These are phyloP conservation scores for Epichloe coenophiala DNA, from an alignment of 2,329 filamentous ascomycete genomes.

Conservation along the genomic window DNA sequence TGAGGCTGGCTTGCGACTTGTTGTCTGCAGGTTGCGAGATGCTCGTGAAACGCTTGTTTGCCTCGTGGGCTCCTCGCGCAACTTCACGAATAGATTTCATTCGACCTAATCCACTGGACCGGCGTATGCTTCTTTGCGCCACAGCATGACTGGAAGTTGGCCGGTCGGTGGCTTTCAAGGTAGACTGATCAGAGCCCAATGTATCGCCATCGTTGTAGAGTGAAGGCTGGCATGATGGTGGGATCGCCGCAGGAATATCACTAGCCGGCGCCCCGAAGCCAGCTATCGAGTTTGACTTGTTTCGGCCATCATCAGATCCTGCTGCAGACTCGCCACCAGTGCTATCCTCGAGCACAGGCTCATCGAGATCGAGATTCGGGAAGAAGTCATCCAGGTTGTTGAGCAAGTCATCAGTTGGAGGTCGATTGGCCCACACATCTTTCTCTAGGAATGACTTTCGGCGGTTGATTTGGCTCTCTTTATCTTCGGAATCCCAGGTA, in stretches of 20 bases:
- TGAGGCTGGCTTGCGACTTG: slow-evolving; percentile 35
- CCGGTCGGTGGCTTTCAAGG: slow-evolving; percentile 56
- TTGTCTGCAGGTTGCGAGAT: slow-evolving; percentile 26
- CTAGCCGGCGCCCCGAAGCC: not conserved
- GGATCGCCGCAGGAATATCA: slow-evolving; percentile 11
- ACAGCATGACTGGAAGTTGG: slow-evolving; percentile 48
- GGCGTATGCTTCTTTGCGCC: slow-evolving; percentile 63
- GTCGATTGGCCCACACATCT: slow-evolving; percentile 94
- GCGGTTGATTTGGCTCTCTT: slow-evolving; percentile 48
- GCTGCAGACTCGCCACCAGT: slow-evolving; percentile 26
- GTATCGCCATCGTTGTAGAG: slow-evolving; percentile 55
- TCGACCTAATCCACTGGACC: slow-evolving; percentile 69
- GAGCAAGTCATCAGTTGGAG: slow-evolving; percentile 86
- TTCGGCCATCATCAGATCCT: not conserved
- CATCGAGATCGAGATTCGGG: slow-evolving; percentile 91
- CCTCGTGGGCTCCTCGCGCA: slow-evolving; percentile 76
- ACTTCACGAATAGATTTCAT: slow-evolving; percentile 99
- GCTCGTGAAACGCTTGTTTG: slow-evolving; percentile 55
- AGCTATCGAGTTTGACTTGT: slow-evolving; percentile 8
- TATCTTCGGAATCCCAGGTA: slow-evolving; percentile 47
- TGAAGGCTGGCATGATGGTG: slow-evolving; percentile 19
- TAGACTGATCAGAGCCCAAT: slow-evolving; percentile 62
- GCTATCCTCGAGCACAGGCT: slow-evolving; percentile 76
- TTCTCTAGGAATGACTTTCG: slow-evolving; percentile 85
- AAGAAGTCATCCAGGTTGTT: slow-evolving; percentile 98